Evolutionary conservation across 768 basidiomycete species (phyloP).

Genomic region (Rhodosporidiobolus odoratus): DNA sequence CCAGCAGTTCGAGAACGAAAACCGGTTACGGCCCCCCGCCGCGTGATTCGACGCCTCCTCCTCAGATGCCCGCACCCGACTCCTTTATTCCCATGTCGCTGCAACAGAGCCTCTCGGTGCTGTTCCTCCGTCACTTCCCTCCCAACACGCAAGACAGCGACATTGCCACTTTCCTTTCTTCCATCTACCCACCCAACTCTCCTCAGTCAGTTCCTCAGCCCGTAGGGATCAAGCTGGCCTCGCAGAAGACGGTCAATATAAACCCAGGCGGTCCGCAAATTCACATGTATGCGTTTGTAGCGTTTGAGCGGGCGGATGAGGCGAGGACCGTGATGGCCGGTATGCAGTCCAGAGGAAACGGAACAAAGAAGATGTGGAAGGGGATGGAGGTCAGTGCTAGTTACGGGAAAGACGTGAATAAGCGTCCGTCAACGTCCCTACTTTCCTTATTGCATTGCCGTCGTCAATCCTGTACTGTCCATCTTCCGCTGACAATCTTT

Average conservation of each 20-base stretch:
- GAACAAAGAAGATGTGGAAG: not conserved
- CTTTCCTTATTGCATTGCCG: too few relatives aligned
- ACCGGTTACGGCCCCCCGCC: not conserved
- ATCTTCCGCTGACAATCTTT: not conserved
- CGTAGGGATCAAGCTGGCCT: conserved; percentile 9
- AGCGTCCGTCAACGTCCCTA: not conserved
- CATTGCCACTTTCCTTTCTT: not conserved
- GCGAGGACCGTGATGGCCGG: not conserved
- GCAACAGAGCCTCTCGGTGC: not conserved
- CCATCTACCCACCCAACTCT: not conserved
- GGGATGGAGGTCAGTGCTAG: not conserved
- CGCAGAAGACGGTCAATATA: not conserved
- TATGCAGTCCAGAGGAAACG: not conserved
- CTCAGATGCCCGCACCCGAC: not conserved
- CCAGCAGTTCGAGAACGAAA: not conserved
- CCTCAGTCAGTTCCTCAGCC: not conserved
- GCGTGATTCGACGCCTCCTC: not conserved
- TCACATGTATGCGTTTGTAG: not conserved
- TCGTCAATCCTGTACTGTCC: too few relatives aligned
- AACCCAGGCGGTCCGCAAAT: not conserved
- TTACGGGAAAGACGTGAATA: not conserved
- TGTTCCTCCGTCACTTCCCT: conserved; percentile 8
- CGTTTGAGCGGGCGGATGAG: not conserved
- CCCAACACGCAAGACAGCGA: not conserved
- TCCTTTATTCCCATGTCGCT: not conserved